Evolutionary conservation across 805 yeast species (phyloP).

Genomic region (Ogataea salicorniae): DNA sequence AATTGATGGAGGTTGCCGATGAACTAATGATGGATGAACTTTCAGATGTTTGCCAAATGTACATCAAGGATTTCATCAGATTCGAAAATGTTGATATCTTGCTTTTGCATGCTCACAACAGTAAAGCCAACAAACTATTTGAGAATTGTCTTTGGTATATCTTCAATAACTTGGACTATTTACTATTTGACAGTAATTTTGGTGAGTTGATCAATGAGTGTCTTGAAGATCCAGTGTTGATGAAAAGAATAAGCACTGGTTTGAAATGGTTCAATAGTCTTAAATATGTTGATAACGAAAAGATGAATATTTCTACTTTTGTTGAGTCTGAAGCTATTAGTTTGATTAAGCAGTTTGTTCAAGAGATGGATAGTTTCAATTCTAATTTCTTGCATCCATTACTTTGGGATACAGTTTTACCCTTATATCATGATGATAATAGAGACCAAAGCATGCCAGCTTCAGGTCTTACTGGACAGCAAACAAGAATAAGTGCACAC

Average conservation of each 20-base stretch:
- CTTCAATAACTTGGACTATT: conserved; percentile 55
- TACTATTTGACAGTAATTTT: conserved; percentile 45
- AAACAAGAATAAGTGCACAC: conserved; percentile 3
- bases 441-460: background rate
- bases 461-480: background rate
- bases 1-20: conserved; percentile 56
- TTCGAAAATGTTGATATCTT: conserved; percentile 58
- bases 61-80: conserved; percentile 48
- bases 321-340: conserved; percentile 25
- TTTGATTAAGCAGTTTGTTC: conserved; percentile 32
- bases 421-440: conserved; percentile 11
- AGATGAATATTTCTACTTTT: conserved; percentile 2
- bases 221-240: conserved; percentile 10
- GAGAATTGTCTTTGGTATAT: conserved; percentile 64
- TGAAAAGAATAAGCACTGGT: conserved; percentile 27
- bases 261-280: conserved; percentile 31
- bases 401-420: conserved; percentile 25
- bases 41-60: conserved; percentile 56
- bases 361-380: conserved; percentile 34
- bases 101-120: conserved; percentile 47
- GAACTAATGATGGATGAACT: conserved; percentile 56
- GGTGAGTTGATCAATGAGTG: conserved; percentile 28
- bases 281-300: conserved; percentile 21
- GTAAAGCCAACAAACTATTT: conserved; percentile 50
- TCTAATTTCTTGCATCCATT: conserved; percentile 35